These are phyloP conservation scores for Nakaseomyces bracarensis DNA, from an alignment of 1,139 yeast species.

Conservation along the genomic window DNA sequence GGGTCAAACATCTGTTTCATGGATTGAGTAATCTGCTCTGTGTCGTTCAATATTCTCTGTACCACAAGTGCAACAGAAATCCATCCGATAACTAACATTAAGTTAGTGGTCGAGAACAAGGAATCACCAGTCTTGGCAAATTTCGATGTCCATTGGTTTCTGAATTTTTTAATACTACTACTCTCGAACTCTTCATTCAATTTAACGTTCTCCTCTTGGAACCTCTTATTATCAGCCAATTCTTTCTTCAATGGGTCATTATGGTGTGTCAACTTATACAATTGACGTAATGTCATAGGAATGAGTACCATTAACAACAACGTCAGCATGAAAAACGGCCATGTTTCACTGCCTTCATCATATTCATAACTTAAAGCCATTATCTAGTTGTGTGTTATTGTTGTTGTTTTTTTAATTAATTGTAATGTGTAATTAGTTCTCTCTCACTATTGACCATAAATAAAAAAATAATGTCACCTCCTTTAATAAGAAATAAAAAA, in stretches of 20 bases:
- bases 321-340: conserved; percentile 91
- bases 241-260: conserved; percentile 11
- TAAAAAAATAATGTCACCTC: no score
- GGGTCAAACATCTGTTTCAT: conserved; percentile 59
- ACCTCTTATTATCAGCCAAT: conserved; percentile 14
- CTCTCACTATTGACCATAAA: no score
- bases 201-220: conserved; percentile 12
- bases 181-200: conserved; percentile 32
- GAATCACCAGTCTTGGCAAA: not conserved
- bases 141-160: conserved; percentile 27
- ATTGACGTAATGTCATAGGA: conserved; percentile 55
- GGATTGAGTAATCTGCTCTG: conserved; percentile 2
- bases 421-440: no score
- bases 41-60: conserved; percentile 40
- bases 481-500: no score
- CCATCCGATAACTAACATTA: conserved; percentile 61
- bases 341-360: conserved; percentile 87
- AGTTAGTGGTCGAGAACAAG: conserved; percentile 1
- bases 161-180: conserved; percentile 38
- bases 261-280: conserved; percentile 23
- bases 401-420: no score
- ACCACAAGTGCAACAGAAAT: conserved; percentile 44
- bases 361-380: conserved; percentile 47
- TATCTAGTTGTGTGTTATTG: no score
- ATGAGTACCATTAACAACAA: conserved; percentile 55